Evolutionary conservation across 2,329 filamentous ascomycete genomes (phyloP).

Genomic region (Penicillium glabrum): DNA sequence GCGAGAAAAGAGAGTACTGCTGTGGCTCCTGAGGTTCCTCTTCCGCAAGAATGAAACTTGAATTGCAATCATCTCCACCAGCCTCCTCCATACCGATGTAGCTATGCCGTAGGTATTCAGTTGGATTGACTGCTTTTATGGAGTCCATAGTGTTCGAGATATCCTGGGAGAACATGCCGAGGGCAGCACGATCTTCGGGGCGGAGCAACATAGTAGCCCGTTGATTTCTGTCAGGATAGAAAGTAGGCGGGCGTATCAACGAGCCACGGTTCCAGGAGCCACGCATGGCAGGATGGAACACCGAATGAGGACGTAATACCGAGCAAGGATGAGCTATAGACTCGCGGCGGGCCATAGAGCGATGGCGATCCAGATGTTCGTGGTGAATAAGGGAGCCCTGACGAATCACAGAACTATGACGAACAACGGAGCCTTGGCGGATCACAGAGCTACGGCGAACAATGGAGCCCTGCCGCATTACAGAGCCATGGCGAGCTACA

Average conservation of each 20-base stretch:
- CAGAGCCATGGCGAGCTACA: neutral
- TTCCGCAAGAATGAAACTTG: slow-evolving; percentile 68
- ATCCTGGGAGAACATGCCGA: slow-evolving; percentile 26
- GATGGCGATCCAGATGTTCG: neutral
- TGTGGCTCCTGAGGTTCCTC: slow-evolving; percentile 49
- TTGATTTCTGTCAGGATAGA: neutral
- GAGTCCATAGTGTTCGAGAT: slow-evolving; percentile 17
- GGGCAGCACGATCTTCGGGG: slow-evolving; percentile 2
- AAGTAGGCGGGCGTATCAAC: neutral
- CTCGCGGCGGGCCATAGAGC: neutral
- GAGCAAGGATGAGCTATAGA: neutral
- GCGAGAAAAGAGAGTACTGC: slow-evolving; percentile 69
- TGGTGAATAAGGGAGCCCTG: neutral
- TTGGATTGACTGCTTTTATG: neutral
- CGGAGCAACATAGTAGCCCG: slow-evolving; percentile 1
- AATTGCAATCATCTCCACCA: slow-evolving; percentile 49
- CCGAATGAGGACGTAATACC: neutral
- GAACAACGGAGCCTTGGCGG: neutral
- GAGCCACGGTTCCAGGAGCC: neutral
- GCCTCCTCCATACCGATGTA: neutral
- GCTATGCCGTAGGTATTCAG: slow-evolving; percentile 1
- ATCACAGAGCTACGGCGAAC: neutral
- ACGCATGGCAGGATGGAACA: slow-evolving; percentile 1
- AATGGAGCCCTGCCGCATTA: neutral
- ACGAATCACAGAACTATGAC: neutral